phyloP scores from a whole-genome alignment of 495 filamentous ascomycete species.

The Talaromyces adpressus region DNA sequence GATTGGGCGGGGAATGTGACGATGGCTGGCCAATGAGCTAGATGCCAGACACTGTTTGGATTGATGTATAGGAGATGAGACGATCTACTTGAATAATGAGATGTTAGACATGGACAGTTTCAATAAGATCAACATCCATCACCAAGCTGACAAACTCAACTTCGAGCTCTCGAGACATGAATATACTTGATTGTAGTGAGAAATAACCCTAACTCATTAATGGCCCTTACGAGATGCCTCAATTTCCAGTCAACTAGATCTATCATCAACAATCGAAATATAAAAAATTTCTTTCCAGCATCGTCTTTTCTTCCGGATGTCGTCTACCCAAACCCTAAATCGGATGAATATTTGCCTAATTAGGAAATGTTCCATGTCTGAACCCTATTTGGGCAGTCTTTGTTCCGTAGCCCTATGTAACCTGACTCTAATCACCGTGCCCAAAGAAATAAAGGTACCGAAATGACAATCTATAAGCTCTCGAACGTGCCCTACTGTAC shows the following conservation, averaged over 20 bases:
- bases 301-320: no score
- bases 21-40: background rate
- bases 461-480: background rate
- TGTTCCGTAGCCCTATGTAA: background rate
- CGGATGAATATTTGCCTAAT: background rate
- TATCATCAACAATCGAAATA: no score
- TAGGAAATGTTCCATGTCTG: background rate
- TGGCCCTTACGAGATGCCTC: no score
- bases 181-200: no score
- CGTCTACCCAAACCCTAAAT: background rate
- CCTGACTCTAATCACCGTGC: background rate
- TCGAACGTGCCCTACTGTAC: background rate
- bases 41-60: background rate
- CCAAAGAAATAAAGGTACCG: background rate
- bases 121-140: background rate
- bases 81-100: background rate
- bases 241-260: no score
- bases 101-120: background rate
- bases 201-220: no score
- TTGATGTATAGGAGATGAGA: background rate
- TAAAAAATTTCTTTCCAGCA: no score
- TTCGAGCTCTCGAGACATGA: no score
- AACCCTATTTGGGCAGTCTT: background rate
- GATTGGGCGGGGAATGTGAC: background rate
- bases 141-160: background rate